These are phyloP conservation scores for Flaveria linearis DNA, from an alignment of 129 eudicot genomes.

Conservation along the genomic window DNA sequence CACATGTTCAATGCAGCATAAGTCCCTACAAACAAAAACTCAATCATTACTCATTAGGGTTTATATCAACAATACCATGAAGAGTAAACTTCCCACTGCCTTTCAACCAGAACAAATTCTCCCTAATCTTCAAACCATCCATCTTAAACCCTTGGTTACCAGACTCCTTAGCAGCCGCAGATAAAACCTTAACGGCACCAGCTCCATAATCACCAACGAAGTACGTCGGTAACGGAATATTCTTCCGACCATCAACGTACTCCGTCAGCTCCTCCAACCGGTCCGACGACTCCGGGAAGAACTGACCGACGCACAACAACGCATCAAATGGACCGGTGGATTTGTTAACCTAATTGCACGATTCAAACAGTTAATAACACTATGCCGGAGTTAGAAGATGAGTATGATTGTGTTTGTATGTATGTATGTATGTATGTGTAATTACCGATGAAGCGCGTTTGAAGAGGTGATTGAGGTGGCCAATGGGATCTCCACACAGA, in stretches of 20 bases:
- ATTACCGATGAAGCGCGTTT: slow-evolving; percentile 80
- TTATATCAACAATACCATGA: slow-evolving; percentile 46
- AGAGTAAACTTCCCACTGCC: slow-evolving; percentile 88
- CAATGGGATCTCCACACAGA: slow-evolving; percentile 73
- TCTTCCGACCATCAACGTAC: slow-evolving; percentile 64
- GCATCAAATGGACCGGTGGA: slow-evolving; percentile 96
- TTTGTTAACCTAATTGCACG: slow-evolving; percentile 69
- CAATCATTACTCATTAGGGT: background rate
- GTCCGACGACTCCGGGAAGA: slow-evolving; percentile 77
- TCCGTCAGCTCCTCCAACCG: slow-evolving; percentile 66
- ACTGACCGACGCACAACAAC: slow-evolving; percentile 87
- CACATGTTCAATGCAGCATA: background rate
- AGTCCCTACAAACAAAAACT: background rate
- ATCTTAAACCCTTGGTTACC: slow-evolving; percentile 86
- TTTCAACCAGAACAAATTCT: slow-evolving; percentile 85
- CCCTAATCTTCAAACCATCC: slow-evolving; percentile 79
- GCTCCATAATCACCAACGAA: slow-evolving; percentile 81
- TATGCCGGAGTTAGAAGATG: background rate
- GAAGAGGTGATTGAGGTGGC: slow-evolving; percentile 82
- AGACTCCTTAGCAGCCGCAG: slow-evolving; percentile 56
- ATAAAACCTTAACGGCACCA: slow-evolving; percentile 64
- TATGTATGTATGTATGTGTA: background rate
- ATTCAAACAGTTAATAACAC: background rate
- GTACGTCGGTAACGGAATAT: slow-evolving; percentile 57
- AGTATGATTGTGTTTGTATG: background rate